A percentile compares a stretch with the other conserved stretches of the same genome.
phyloP scores from a whole-genome alignment of 2,329 filamentous ascomycete genomes.

The Scytalidium sp. region DNA sequence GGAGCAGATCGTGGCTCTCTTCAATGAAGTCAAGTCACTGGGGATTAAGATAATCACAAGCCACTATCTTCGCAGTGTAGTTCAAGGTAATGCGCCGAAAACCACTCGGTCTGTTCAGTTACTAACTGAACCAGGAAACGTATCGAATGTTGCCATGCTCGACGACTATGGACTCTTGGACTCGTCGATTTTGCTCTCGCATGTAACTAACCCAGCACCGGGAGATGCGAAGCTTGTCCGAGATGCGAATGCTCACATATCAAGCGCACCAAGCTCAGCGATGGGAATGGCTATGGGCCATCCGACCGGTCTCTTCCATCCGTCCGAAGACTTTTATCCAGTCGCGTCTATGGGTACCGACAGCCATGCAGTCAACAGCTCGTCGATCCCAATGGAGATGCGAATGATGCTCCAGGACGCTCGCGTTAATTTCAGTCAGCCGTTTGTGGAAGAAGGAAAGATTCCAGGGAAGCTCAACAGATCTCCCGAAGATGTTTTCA shows the following conservation, averaged over 20 bases:
- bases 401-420: constrained; percentile 29
- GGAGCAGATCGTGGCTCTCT: constrained; percentile 33
- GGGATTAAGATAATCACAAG: constrained; percentile 39
- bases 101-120: too few relatives aligned
- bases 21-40: constrained; percentile 31
- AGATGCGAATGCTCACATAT: constrained; percentile 33
- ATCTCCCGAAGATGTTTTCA: constrained; percentile 39
- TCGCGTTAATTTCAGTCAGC: constrained; percentile 25
- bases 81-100: too few relatives aligned
- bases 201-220: constrained; percentile 30
- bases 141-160: constrained; percentile 21
- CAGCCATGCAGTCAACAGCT: constrained; percentile 29
- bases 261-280: constrained; percentile 46
- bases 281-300: constrained; percentile 42
- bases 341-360: constrained; percentile 32
- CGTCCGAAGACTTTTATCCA: constrained; percentile 22
- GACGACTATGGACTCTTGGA: constrained; percentile 35
- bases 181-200: constrained; percentile 38
- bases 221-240: constrained; percentile 34
- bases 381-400: constrained; percentile 31
- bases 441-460: constrained; percentile 22
- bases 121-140: not conserved
- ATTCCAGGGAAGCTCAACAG: constrained; percentile 25
- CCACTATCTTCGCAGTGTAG: too few relatives aligned
- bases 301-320: constrained; percentile 31